These are phyloP conservation scores for Chenopodium album DNA, from an alignment of 148 eudicot genomes.

Conservation along the genomic window DNA sequence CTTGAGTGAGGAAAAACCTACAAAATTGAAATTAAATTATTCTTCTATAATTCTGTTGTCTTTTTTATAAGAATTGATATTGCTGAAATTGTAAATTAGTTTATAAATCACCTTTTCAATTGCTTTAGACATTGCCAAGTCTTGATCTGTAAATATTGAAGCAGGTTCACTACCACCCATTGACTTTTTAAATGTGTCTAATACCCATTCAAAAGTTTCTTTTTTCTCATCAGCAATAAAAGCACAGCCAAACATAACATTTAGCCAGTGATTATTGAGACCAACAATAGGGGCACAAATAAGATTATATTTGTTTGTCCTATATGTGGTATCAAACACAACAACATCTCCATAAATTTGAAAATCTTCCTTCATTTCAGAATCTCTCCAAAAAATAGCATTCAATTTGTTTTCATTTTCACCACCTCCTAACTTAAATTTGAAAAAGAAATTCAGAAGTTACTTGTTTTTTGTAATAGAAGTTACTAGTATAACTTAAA, in stretches of 20 bases:
- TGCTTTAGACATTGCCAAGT: neutral
- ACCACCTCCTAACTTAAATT: too few species aligned
- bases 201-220: neutral
- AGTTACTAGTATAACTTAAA: too few species aligned
- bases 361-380: neutral
- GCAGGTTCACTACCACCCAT: neutral
- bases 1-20: neutral
- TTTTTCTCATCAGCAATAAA: neutral
- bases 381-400: constrained; percentile 3
- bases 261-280: constrained; percentile 1
- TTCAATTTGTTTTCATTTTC: too few species aligned
- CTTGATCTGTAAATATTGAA: neutral
- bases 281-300: neutral
- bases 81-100: neutral
- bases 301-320: constrained; percentile 6
- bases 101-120: neutral
- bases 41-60: neutral
- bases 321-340: neutral
- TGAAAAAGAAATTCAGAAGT: too few species aligned
- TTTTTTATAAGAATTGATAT: too few species aligned
- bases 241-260: neutral
- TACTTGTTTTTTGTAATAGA: too few species aligned
- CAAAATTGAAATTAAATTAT: neutral
- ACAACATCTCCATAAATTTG: neutral
- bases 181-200: neutral